Percentiles rank a stretch among this genome's conserved stretches.
Conservation (phyloP, 2,329 filamentous ascomycete species). For the Rhynchosporium secalis region DNA sequence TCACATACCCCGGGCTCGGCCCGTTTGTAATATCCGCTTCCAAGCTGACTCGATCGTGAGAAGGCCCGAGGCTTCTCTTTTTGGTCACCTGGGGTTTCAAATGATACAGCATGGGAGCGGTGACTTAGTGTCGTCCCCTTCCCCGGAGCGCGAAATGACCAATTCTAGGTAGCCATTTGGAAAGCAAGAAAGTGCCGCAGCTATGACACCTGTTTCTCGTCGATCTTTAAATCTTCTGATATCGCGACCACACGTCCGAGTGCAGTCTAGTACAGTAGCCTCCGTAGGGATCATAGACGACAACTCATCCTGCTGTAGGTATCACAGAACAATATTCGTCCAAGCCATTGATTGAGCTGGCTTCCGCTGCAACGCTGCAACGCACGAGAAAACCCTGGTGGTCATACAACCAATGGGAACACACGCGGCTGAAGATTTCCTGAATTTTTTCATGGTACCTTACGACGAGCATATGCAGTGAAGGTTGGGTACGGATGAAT, state of each 20-base stretch:
- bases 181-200: conserved; percentile 2
- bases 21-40: neutral
- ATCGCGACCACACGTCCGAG: neutral
- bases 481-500: neutral
- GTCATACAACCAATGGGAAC: neutral
- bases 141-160: neutral
- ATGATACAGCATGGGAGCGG: neutral
- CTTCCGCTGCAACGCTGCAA: neutral
- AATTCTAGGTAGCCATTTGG: too few relatives aligned
- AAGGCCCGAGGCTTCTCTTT: conserved; percentile 4
- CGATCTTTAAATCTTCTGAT: conserved; percentile 10
- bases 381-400: neutral
- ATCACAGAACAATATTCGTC: neutral
- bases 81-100: neutral
- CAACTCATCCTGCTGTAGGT: conserved; percentile 9
- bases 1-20: conserved; percentile 1
- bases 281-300: neutral
- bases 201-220: conserved; percentile 8
- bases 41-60: neutral
- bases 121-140: neutral
- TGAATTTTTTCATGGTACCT: conserved; percentile 6
- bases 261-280: neutral
- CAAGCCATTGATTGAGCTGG: conserved; percentile 1
- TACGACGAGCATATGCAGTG: conserved; percentile 9
- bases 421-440: neutral